Percentiles rank a stretch among this genome's conserved stretches.
Evolutionary conservation across 2,329 filamentous ascomycete species (phyloP).

Genomic region (Gremmenia infestans): DNA sequence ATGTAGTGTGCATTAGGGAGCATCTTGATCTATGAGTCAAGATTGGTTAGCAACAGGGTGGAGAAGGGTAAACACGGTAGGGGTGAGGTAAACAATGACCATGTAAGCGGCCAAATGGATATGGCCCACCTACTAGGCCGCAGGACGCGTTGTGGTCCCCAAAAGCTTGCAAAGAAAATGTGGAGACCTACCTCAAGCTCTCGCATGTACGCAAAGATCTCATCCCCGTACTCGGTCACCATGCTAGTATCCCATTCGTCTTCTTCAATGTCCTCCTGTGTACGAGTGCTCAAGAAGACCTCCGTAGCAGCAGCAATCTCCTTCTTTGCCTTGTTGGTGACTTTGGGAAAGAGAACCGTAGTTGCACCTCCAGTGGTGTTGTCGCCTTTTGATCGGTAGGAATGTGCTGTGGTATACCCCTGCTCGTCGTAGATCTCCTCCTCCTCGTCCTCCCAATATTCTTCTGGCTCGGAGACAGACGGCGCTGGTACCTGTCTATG

Average conservation of each 20-base stretch:
- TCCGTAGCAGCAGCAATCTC: conserved; percentile 62
- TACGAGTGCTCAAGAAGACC: conserved; percentile 32
- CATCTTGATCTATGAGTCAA: conserved; percentile 58
- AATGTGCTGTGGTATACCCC: conserved; percentile 70
- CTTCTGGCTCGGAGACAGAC: conserved; percentile 51
- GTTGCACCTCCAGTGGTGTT: conserved; percentile 63
- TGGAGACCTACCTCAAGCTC: conserved; percentile 65
- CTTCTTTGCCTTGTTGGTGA: conserved; percentile 61
- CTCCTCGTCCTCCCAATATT: conserved; percentile 70
- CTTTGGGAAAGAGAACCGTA: conserved; percentile 65
- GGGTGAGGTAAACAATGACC: conserved; percentile 19
- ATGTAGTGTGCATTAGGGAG: conserved; percentile 91
- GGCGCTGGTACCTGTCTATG: conserved; percentile 20
- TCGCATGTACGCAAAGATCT: conserved; percentile 91
- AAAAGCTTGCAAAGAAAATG: background rate
- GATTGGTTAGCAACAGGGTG: conserved; percentile 27
- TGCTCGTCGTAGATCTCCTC: conserved; percentile 65
- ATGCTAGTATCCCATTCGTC: conserved; percentile 93
- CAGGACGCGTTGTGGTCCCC: conserved; percentile 5
- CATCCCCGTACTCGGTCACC: conserved; percentile 94
- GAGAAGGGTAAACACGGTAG: conserved; percentile 11
- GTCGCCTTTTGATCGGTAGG: conserved; percentile 69
- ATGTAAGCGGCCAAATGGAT: conserved; percentile 6
- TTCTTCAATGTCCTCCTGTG: conserved; percentile 74
- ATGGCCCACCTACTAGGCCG: conserved; percentile 4